phyloP scores from a whole-genome alignment of 345 rosid species.

The Acer negundo region DNA sequence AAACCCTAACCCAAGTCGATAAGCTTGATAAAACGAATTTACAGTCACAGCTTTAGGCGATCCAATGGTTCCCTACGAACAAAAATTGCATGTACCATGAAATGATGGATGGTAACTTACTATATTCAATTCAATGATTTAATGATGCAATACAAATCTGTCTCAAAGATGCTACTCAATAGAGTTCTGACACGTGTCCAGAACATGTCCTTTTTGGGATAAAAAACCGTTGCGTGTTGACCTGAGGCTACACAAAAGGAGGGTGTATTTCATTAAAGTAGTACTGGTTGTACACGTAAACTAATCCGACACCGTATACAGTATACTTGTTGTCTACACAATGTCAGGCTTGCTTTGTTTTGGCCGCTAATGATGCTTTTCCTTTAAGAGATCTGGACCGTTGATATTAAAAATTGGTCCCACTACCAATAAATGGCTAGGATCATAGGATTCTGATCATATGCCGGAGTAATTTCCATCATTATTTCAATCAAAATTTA shows the following conservation, averaged over 20 bases:
- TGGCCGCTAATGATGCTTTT: constrained; percentile 24
- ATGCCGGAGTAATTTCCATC: not conserved
- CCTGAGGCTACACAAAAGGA: not conserved
- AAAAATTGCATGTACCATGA: too few relatives aligned
- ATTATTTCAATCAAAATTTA: not conserved
- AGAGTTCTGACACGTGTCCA: not conserved
- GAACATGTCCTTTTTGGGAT: too few relatives aligned
- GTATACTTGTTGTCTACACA: constrained; percentile 42
- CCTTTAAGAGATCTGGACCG: constrained; percentile 20
- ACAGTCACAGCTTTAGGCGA: too few relatives aligned
- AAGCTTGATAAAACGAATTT: too few relatives aligned
- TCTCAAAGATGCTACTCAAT: not conserved
- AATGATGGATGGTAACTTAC: too few relatives aligned
- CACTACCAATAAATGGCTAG: not conserved
- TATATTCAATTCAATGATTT: too few relatives aligned
- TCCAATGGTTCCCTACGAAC: too few relatives aligned
- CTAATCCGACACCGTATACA: constrained; percentile 36
- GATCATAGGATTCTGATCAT: not conserved
- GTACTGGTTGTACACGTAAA: constrained; percentile 17
- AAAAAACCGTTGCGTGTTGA: not conserved
- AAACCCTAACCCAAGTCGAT: too few relatives aligned
- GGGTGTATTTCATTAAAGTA: not conserved
- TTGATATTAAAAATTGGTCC: not conserved
- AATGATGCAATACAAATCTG: too few relatives aligned
- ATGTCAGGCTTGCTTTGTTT: constrained; percentile 41